Evolutionary conservation across 345 rosid species (phyloP).

Genomic region (Salix udensis): DNA sequence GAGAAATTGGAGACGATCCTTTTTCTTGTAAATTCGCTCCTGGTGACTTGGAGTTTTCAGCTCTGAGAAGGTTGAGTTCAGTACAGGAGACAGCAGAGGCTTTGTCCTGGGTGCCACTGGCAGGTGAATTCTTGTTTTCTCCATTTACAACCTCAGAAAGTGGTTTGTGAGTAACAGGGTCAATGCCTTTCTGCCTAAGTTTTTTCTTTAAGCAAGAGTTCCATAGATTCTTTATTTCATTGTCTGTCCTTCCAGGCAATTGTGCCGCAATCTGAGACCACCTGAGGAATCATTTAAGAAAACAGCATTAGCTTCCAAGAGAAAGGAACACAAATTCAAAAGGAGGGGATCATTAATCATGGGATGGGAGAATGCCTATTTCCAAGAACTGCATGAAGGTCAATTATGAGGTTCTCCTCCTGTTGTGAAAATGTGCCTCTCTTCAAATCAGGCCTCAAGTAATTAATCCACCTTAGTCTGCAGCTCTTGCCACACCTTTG

Average conservation of each 20-base stretch:
- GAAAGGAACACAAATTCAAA: not conserved
- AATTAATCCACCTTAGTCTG: constrained; percentile 92
- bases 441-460: constrained; percentile 94
- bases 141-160: constrained; percentile 49
- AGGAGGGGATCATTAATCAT: not conserved
- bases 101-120: constrained; percentile 17
- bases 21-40: constrained; percentile 13
- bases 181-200: constrained; percentile 33
- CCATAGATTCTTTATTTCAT: constrained; percentile 36
- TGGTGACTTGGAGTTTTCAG: constrained; percentile 8
- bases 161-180: constrained; percentile 33
- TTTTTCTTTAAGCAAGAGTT: constrained; percentile 35
- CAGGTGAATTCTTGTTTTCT: constrained; percentile 38
- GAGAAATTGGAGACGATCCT: constrained; percentile 19
- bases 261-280: constrained; percentile 41
- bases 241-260: constrained; percentile 35
- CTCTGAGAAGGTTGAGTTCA: constrained; percentile 28
- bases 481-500: constrained; percentile 99
- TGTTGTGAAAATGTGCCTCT: constrained; percentile 90
- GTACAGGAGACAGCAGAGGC: constrained; percentile 14
- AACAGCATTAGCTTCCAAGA: not conserved
- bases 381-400: constrained; percentile 88
- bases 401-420: constrained; percentile 85
- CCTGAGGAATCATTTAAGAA: constrained; percentile 8
- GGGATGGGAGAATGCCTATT: constrained; percentile 49